Percentiles rank a stretch among this genome's conserved stretches.
These are phyloP conservation scores for Pestalotiopsis sp. DNA, from an alignment of 2,329 filamentous ascomycete species.

Conservation along the genomic window DNA sequence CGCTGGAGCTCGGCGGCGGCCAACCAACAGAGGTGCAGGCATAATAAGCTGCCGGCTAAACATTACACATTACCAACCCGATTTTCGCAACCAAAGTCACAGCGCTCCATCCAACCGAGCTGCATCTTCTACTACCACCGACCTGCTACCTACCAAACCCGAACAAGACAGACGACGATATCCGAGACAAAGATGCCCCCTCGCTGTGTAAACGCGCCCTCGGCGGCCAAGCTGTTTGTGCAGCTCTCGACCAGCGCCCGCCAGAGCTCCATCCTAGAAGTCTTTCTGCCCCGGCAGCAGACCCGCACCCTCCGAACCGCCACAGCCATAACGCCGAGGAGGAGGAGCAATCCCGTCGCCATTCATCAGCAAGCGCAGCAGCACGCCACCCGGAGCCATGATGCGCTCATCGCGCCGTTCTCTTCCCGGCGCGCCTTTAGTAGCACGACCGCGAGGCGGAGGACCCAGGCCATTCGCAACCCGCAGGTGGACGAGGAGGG, in stretches of 20 bases:
- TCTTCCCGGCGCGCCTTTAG: background rate
- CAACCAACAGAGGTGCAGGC: conserved; percentile 2
- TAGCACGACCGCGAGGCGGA: conserved; percentile 22
- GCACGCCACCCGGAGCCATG: background rate
- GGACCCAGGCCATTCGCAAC: conserved; percentile 63
- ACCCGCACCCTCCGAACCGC: conserved; percentile 1
- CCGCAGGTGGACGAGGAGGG: conserved; percentile 81
- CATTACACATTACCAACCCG: background rate
- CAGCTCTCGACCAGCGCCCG: conserved; percentile 11
- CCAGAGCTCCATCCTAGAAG: conserved; percentile 7
- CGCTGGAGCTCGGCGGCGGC: background rate
- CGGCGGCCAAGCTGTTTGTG: conserved; percentile 10
- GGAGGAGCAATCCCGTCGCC: background rate
- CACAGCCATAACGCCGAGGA: background rate
- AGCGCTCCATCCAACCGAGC: background rate
- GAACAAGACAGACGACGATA: background rate
- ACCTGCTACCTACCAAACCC: background rate
- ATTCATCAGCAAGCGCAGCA: background rate
- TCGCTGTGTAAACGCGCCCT: conserved; percentile 3
- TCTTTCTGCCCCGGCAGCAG: conserved; percentile 6
- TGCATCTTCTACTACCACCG: background rate
- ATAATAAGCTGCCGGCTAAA: background rate
- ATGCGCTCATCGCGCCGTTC: too few species aligned
- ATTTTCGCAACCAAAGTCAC: background rate
- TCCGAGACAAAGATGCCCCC: background rate